These are phyloP conservation scores for Macadamia tetraphylla DNA, from an alignment of 164 flowering plant species.

Conservation along the genomic window DNA sequence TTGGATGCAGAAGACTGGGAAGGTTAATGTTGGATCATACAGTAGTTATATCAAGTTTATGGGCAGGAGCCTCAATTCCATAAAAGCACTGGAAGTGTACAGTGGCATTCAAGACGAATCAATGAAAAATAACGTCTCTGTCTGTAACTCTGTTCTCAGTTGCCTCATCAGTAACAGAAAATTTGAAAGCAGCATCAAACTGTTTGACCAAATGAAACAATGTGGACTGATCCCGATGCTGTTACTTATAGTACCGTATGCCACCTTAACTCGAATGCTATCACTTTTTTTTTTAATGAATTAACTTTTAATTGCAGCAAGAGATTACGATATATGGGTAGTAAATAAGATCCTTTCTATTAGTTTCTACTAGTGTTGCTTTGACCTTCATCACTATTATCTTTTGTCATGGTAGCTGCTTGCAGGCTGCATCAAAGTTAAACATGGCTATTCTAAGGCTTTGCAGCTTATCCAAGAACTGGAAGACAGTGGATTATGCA, in stretches of 20 bases:
- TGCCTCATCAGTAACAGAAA: conserved; percentile 69
- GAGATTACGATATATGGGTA: background rate
- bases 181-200: conserved; percentile 48
- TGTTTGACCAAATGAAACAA: conserved; percentile 80
- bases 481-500: conserved; percentile 37
- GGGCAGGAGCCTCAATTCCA: conserved; percentile 46
- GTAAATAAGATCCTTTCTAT: background rate
- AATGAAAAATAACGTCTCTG: conserved; percentile 41
- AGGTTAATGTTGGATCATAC: conserved; percentile 63
- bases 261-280: conserved; percentile 3
- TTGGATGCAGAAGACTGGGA: conserved; percentile 76
- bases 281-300: background rate
- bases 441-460: conserved; percentile 70
- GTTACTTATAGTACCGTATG: conserved; percentile 85
- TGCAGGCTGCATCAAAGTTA: conserved; percentile 70
- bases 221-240: conserved; percentile 70
- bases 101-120: conserved; percentile 54
- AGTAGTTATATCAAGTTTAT: conserved; percentile 74
- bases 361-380: background rate
- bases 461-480: conserved; percentile 64
- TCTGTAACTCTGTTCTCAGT: conserved; percentile 77
- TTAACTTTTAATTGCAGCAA: background rate
- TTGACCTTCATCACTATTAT: conserved; percentile 8
- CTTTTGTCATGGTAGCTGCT: conserved; percentile 54
- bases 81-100: conserved; percentile 66